Conservation (phyloP, 495 filamentous ascomycete species). For the Cairneyella variabilis region DNA sequence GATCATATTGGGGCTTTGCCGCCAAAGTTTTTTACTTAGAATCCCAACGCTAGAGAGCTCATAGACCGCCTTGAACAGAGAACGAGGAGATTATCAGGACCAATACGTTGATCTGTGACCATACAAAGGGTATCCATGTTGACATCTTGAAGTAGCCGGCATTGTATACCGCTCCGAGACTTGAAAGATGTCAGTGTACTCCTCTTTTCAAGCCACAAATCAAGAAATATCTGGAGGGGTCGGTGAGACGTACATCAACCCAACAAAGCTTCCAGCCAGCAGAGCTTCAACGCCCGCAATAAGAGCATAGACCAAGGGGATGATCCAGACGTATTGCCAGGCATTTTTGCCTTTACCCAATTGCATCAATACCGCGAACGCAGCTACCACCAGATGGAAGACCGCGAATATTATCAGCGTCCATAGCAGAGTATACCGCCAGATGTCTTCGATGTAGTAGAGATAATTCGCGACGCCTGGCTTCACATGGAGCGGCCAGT, state of each 20-base stretch:
- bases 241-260: slow-evolving; percentile 85
- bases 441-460: slow-evolving; percentile 76
- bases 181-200: slow-evolving; percentile 39
- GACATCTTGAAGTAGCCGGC: slow-evolving; percentile 90
- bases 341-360: slow-evolving; percentile 47
- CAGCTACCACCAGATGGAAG: slow-evolving; percentile 65
- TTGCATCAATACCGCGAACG: slow-evolving; percentile 71
- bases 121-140: slow-evolving; percentile 94
- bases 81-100: slow-evolving; percentile 92
- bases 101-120: slow-evolving; percentile 86
- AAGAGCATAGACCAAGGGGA: slow-evolving; percentile 70
- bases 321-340: slow-evolving; percentile 72
- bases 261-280: slow-evolving; percentile 84
- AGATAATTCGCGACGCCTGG: slow-evolving; percentile 58
- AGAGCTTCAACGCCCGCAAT: slow-evolving; percentile 78
- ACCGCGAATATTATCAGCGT: slow-evolving; percentile 67
- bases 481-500: slow-evolving; percentile 60
- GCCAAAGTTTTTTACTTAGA: no score
- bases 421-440: slow-evolving; percentile 91
- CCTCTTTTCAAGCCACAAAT: no score
- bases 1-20: no score
- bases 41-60: no score
- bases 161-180: slow-evolving; percentile 83
- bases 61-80: slow-evolving; percentile 91
- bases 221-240: no score